Evolutionary conservation across 2,329 filamentous ascomycete genomes (phyloP).

Genomic region (Ceratocystis smalleyi): DNA sequence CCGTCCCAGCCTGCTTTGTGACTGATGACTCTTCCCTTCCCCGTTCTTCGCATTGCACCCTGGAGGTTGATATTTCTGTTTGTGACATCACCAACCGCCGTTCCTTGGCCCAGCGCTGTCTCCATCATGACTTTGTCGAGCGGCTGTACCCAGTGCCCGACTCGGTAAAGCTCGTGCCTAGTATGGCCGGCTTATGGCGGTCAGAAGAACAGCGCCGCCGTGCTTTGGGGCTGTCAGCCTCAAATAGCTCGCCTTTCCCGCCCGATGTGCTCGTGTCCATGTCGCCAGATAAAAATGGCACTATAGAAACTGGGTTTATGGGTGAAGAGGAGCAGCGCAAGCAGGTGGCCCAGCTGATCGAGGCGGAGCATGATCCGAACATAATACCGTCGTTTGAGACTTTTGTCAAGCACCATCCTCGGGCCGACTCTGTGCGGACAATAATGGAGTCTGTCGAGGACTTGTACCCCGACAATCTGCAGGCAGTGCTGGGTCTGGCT

Average conservation of each 20-base stretch:
- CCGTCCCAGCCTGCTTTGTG: slow-evolving; percentile 18
- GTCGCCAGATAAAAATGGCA: slow-evolving; percentile 55
- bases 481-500: slow-evolving; percentile 30
- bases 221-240: slow-evolving; percentile 19
- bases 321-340: slow-evolving; percentile 72
- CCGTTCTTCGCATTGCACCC: slow-evolving; percentile 68
- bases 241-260: slow-evolving; percentile 31
- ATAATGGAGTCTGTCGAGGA: slow-evolving; percentile 74
- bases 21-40: slow-evolving; percentile 53
- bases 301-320: slow-evolving; percentile 56
- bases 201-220: slow-evolving; percentile 74
- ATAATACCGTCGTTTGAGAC: slow-evolving; percentile 41
- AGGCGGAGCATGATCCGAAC: slow-evolving; percentile 42
- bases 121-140: slow-evolving; percentile 83
- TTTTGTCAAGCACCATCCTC: slow-evolving; percentile 42
- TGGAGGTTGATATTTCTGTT: slow-evolving; percentile 81
- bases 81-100: slow-evolving; percentile 75
- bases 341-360: slow-evolving; percentile 46
- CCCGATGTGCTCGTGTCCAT: slow-evolving; percentile 72
- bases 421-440: slow-evolving; percentile 52
- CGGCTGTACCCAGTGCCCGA: slow-evolving; percentile 43
- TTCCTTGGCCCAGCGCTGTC: slow-evolving; percentile 55
- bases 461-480: slow-evolving; percentile 55
- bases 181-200: slow-evolving; percentile 85
- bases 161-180: slow-evolving; percentile 73